phyloP scores from a whole-genome alignment of 805 yeast species.

The Soucietia sequanensis region DNA sequence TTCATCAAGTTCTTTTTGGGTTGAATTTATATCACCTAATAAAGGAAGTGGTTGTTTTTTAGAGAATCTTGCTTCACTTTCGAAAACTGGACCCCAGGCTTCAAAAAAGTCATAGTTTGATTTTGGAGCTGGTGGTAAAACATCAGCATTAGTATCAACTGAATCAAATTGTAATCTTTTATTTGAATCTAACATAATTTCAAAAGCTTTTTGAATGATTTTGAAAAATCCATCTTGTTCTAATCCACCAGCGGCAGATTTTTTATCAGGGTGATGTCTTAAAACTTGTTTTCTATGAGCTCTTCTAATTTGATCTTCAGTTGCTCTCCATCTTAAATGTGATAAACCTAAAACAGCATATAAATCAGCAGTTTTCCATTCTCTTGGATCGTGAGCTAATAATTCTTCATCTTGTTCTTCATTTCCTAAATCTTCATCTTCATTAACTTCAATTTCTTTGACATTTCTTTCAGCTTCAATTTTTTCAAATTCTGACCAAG shows the following conservation, averaged over 20 bases:
- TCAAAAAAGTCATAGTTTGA: conserved; percentile 78
- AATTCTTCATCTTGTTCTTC: conserved; percentile 69
- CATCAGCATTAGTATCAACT: conserved; percentile 87
- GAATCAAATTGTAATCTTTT: conserved; percentile 95
- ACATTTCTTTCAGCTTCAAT: conserved; percentile 90
- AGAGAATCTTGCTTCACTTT: conserved; percentile 86
- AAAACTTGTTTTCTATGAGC: conserved; percentile 97
- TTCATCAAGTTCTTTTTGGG: conserved; percentile 81
- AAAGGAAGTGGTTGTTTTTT: conserved; percentile 85
- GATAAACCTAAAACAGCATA: conserved; percentile 95
- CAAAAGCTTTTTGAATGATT: conserved; percentile 95
- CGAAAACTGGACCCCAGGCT: conserved; percentile 92
- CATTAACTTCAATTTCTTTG: conserved; percentile 60
- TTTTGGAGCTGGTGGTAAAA: conserved; percentile 70
- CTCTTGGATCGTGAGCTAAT: conserved; percentile 91
- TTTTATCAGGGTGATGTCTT: conserved; percentile 98
- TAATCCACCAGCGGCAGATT: conserved; percentile 83
- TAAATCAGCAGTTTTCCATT: conserved; percentile 96
- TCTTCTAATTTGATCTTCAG: conserved; percentile 88
- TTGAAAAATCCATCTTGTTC: conserved; percentile 97
- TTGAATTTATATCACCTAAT: conserved; percentile 64
- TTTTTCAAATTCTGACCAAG: conserved; percentile 97
- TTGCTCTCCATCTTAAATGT: conserved; percentile 86
- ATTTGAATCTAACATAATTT: conserved; percentile 77
- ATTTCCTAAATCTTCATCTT: conserved; percentile 67